Base-by-base conservation (phyloP, 1,284 basidiomycete species). In the Cryptococcus sp. region DNA sequence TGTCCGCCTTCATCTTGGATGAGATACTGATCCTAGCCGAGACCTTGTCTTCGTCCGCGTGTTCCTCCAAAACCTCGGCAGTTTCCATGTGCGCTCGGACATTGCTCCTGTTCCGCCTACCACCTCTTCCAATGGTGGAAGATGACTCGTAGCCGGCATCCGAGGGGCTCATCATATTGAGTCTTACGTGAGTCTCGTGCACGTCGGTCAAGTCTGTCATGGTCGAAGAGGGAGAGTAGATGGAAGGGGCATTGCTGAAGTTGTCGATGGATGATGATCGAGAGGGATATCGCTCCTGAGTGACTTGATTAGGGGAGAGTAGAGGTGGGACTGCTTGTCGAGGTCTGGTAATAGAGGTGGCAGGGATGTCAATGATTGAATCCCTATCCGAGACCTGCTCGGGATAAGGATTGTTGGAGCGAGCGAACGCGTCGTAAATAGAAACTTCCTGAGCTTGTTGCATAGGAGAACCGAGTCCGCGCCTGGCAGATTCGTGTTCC, bases 1-100 rank as follows among this genome's bases (percentile, higher is more conserved):
- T 66, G 48, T 73, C 67, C 4, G 61, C 64, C 44, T 70, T 73
- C n/a, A 46, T 28, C 37, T 45, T 49, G 7, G 50, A 55, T 11
- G 39, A 45, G 7, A 55, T 49, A 37, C 53, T 59, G 2, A 42
- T 41, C 2, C 23, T 32, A 41, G 32, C 32, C 32, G 32, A 34
- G 10, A 16, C 32, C 16, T 34, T 34, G 32, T 34, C 32, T 16
- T 34, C 32, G 32, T 34, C 32, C 10, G 32, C 32, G 32, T 34
- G 32, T 34, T 34, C 32, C 16, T 34, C 32, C 32, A 34, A 16
- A 9, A 34, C 32, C 32, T 34, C 32, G 32, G 32, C 32, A 16
- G 9, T 34, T 16, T 9, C 16, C 32, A 34, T 34, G 10, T 34
- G 32, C 32, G 32, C 32, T 34, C 32, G 32, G 32, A 34, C 32